phyloP scores from a whole-genome alignment of 768 basidiomycete species.

The Boletus sp. region DNA sequence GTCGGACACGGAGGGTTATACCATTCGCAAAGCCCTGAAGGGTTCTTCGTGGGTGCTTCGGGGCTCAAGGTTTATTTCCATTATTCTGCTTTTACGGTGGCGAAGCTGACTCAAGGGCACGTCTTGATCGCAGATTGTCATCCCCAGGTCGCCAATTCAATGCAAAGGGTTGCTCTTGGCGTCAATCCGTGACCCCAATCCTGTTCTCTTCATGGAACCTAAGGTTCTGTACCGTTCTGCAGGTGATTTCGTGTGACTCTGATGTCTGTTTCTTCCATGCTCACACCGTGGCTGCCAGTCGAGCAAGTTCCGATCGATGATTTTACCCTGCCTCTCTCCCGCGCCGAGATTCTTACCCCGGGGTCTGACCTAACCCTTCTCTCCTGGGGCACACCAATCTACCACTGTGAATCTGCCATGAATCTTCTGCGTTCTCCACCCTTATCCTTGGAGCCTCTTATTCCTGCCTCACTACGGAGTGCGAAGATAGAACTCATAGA shows the following conservation, averaged over 20 bases:
- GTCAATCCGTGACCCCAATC: slow-evolving; percentile 90
- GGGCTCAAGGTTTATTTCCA: slow-evolving; percentile 68
- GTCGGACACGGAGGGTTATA: slow-evolving; percentile 93
- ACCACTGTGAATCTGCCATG: slow-evolving; percentile 84
- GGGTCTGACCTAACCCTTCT: slow-evolving; percentile 88
- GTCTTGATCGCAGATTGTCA: slow-evolving; percentile 53
- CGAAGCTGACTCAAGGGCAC: background rate
- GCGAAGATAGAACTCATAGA: slow-evolving; percentile 89
- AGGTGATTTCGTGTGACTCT: slow-evolving; percentile 37
- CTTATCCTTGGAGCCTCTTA: slow-evolving; percentile 53
- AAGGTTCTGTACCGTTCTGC: slow-evolving; percentile 91
- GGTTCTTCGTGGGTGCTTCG: slow-evolving; percentile 88
- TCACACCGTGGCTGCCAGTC: slow-evolving; percentile 40
- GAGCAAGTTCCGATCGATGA: slow-evolving; percentile 93
- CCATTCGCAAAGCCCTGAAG: slow-evolving; percentile 94
- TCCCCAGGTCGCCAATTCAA: slow-evolving; percentile 91
- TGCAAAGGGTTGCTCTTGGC: slow-evolving; percentile 89
- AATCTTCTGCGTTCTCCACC: slow-evolving; percentile 70
- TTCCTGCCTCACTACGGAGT: slow-evolving; percentile 62
- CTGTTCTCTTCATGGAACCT: slow-evolving; percentile 94
- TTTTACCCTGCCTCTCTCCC: slow-evolving; percentile 77
- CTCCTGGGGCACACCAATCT: slow-evolving; percentile 92
- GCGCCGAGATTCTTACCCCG: slow-evolving; percentile 69
- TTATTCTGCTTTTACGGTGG: background rate
- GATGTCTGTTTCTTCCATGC: background rate